Evolutionary conservation across 495 filamentous ascomycete species (phyloP).

Genomic region (Aspergillus mulundensis): DNA sequence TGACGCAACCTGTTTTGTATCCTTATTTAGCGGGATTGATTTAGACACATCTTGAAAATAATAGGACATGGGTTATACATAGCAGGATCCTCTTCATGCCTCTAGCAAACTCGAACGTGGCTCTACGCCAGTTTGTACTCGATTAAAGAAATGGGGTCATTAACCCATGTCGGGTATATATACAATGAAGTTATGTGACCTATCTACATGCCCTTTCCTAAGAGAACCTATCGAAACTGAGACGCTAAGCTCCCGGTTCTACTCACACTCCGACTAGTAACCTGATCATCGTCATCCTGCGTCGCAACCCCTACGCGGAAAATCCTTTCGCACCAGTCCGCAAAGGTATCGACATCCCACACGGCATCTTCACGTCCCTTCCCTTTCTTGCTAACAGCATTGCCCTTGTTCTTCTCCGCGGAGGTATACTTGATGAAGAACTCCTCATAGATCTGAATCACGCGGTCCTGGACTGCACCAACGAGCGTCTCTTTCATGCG

Average conservation of each 20-base stretch:
- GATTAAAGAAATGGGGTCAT: too few relatives aligned
- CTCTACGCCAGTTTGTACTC: too few relatives aligned
- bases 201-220: too few relatives aligned
- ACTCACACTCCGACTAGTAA: constrained; percentile 16
- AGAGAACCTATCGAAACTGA: constrained; percentile 3
- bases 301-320: constrained; percentile 48
- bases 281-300: constrained; percentile 15
- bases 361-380: constrained; percentile 59
- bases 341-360: constrained; percentile 63
- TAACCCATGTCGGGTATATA: too few relatives aligned
- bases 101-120: too few relatives aligned
- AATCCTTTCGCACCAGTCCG: constrained; percentile 53
- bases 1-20: not conserved
- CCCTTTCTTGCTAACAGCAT: constrained; percentile 50
- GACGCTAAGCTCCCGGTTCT: constrained; percentile 13
- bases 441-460: constrained; percentile 55
- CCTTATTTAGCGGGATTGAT: not conserved
- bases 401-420: constrained; percentile 41
- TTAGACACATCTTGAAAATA: not conserved
- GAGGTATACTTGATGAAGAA: constrained; percentile 53
- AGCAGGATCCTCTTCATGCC: too few relatives aligned
- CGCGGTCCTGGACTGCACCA: constrained; percentile 56
- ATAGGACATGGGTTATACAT: not conserved
- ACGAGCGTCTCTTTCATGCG: constrained; percentile 61
- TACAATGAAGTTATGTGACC: too few relatives aligned